Evolutionary conservation across 75 land plant genomes (phyloP), one percentile per base, ranked within the genome.

Genomic region (Pinus albicaulis): DNA sequence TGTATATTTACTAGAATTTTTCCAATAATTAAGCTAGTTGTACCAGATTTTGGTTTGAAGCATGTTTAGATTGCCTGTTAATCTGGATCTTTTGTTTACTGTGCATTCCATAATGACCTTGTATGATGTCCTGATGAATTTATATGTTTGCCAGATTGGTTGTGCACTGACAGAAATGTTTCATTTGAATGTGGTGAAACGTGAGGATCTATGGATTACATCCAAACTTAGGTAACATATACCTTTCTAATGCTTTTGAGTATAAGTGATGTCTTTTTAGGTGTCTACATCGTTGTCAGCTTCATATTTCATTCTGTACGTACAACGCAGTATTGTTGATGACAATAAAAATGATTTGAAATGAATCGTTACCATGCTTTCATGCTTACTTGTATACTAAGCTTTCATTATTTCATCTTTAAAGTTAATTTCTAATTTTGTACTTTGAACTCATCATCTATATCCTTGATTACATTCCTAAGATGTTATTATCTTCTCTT

Each of bases 151-250:
- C 13, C 79, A 81, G 82, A 57, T 81, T 81, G 82, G 82, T 38
- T 24, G 14, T 57, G 79, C 82, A 10, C 34, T 81, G 63, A 77
- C 76, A 48, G 55, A 81, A 48, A 52, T 77, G 12, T 70, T 81
- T 58, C 14, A 48, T 53, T 44, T 44, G 7, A 66, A 73, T 80
- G 82, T 71, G 25, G 82, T 81, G 26, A 81, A 81, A 41, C 80
- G 82, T 0, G 57, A 52, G 23, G 82, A 81, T 44, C 41, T 81
- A 5, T 81, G 68, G 68, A 81, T 81, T 44, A 81, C 82, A 22
- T 81, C 82, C 16, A 81, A 81, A 77, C 65, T 81, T 53, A 36
- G 80, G 82, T 81, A 57, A 20, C 38, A 26, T 23, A 75, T 16
- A 25, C 14, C 17, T 72, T 20, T 59, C 20, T 59, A 20, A 59